Conservation (phyloP, 2,329 filamentous ascomycete species). For the Pseudogymnoascus sp. region DNA sequence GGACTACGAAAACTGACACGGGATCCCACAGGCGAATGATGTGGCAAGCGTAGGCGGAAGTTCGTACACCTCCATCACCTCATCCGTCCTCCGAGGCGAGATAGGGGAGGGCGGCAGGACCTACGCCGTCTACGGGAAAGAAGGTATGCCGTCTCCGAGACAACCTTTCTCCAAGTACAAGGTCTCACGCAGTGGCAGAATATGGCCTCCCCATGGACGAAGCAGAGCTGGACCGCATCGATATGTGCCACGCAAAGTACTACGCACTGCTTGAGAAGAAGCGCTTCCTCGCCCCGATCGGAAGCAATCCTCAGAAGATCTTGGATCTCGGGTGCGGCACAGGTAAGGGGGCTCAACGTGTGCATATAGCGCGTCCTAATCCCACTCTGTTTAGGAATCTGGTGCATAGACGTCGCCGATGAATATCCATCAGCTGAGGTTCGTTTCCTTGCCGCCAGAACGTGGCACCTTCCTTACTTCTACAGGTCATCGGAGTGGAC, state of each 20-base stretch:
- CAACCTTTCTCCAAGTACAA: background rate
- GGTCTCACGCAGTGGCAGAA: conserved; percentile 10
- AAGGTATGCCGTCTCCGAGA: conserved; percentile 7
- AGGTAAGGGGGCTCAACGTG: conserved; percentile 17
- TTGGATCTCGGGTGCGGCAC: conserved; percentile 35
- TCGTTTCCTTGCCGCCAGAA: background rate
- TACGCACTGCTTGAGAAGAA: conserved; percentile 16
- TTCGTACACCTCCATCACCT: background rate
- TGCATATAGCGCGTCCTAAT: background rate
- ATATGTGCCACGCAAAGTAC: conserved; percentile 19
- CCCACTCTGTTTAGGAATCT: conserved; percentile 6
- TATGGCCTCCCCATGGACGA: conserved; percentile 20
- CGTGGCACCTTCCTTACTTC: background rate
- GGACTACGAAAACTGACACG: background rate
- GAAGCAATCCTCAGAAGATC: conserved; percentile 26
- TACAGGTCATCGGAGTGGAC: conserved; percentile 12
- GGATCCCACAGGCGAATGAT: background rate
- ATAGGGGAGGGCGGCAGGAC: conserved; percentile 15
- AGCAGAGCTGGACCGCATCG: conserved; percentile 17
- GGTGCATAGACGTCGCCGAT: conserved; percentile 10
- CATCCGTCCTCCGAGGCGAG: background rate
- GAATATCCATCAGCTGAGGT: conserved; percentile 12
- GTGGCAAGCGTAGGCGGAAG: background rate
- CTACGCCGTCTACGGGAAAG: conserved; percentile 14
- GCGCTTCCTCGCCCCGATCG: conserved; percentile 13